These are phyloP conservation scores for Pythium aquatile DNA, from an alignment of 352 stramenopile genomes.

Conservation along the genomic window DNA sequence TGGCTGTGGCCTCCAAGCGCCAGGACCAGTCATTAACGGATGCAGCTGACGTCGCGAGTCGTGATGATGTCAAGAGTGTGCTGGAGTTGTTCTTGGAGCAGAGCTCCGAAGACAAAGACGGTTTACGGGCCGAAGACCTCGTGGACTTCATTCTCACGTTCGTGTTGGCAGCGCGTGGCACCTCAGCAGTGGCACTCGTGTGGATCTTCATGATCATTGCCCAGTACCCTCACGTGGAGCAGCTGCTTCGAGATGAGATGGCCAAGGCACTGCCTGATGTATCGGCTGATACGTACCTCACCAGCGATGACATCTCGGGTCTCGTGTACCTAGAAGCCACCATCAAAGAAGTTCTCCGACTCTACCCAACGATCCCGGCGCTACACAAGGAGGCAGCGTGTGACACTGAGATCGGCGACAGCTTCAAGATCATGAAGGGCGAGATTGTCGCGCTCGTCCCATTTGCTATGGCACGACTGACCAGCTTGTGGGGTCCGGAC, in stretches of 20 bases:
- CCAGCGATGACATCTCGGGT: conserved; percentile 39
- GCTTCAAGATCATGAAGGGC: conserved; percentile 25
- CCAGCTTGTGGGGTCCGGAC: too few species aligned
- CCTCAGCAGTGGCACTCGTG: conserved; percentile 55
- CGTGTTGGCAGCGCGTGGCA: conserved; percentile 68
- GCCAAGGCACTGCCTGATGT: conserved; percentile 22
- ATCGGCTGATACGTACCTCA: conserved; percentile 28
- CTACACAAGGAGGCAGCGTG: conserved; percentile 51
- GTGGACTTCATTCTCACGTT: conserved; percentile 64
- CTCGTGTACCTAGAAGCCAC: conserved; percentile 58
- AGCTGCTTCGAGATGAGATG: conserved; percentile 46
- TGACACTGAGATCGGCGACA: conserved; percentile 43
- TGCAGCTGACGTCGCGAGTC: neutral
- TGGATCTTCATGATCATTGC: conserved; percentile 73
- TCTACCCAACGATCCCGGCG: conserved; percentile 55
- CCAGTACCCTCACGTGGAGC: conserved; percentile 45
- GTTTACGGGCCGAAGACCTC: conserved; percentile 47
- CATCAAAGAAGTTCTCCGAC: conserved; percentile 54
- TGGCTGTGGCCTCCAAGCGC: conserved; percentile 17
- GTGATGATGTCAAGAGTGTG: conserved; percentile 8
- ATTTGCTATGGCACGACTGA: conserved; percentile 33
- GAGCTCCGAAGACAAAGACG: conserved; percentile 16
- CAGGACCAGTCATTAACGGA: neutral
- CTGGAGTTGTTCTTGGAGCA: conserved; percentile 16
- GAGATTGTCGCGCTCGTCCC: conserved; percentile 20